A percentile compares a stretch with the other conserved stretches of the same genome.
Conservation (phyloP, 2,329 filamentous ascomycete genomes). For the Cladosporium sp. region DNA sequence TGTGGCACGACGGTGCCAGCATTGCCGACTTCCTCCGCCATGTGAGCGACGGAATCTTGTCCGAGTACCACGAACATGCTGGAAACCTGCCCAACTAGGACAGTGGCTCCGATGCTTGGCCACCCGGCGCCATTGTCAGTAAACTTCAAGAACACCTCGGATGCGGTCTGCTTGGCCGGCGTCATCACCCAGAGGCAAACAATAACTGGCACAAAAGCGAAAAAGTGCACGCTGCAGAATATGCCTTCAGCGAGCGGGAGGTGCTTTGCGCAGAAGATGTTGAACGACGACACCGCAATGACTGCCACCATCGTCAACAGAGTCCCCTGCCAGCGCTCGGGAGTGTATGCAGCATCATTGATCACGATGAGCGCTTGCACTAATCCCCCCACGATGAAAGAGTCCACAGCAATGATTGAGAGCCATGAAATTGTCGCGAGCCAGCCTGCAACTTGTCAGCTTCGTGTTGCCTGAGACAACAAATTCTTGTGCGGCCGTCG, state of each 20-base stretch:
- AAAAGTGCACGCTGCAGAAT: constrained; percentile 29
- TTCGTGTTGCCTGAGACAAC: background rate
- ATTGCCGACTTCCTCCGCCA: constrained; percentile 42
- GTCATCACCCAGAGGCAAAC: constrained; percentile 28
- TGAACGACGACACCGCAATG: constrained; percentile 24
- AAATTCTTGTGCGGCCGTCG: no score
- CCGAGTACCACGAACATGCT: constrained; percentile 26
- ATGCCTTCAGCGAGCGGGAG: constrained; percentile 30
- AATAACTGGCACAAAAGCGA: constrained; percentile 30
- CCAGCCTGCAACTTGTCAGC: constrained; percentile 20
- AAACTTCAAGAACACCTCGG: constrained; percentile 32
- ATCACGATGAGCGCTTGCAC: constrained; percentile 44
- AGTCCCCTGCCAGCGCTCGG: constrained; percentile 23
- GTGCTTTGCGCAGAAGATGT: constrained; percentile 26
- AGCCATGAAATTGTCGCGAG: constrained; percentile 38
- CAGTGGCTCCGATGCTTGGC: constrained; percentile 32
- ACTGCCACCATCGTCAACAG: constrained; percentile 24
- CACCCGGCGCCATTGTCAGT: constrained; percentile 36
- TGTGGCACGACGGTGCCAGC: constrained; percentile 38
- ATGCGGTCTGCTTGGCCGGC: constrained; percentile 16
- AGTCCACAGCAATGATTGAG: constrained; percentile 40
- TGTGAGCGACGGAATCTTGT: constrained; percentile 38
- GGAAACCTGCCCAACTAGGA: constrained; percentile 34
- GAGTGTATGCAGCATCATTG: constrained; percentile 30
- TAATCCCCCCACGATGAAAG: constrained; percentile 42